Base-by-base conservation (phyloP, 2,329 filamentous ascomycete species). In the Xylaria polymorpha region DNA sequence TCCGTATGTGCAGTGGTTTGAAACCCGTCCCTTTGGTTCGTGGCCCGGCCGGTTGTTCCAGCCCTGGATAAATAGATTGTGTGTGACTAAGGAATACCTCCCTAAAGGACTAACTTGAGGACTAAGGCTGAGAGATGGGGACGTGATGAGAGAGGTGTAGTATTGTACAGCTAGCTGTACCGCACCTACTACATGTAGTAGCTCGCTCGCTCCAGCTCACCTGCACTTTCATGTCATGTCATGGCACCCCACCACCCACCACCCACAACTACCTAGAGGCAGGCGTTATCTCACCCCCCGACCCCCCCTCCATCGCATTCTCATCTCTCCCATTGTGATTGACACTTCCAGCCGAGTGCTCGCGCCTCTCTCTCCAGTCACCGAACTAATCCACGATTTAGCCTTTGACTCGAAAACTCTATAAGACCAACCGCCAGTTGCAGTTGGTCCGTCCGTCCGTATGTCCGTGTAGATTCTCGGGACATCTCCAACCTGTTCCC, bases 121-220 rank as follows among this genome's bases (percentile, higher is more conserved):
- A 59, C 15, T 43, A 53, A 25, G 53, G 43, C 65, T 64, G 44
- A 39, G 65, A 32, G 50, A 66, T 41, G 59, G 35, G 37, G 43
- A 39, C 51, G 55, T 48, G 32, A 56, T 50, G 14, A 7, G 48
- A 55, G 51, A 37, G 22, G 22, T 15, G 25, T 29, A 29, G 25
- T 29, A 4, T 4, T 29, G 25, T 4, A 29, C 25, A 29, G 25
- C 25, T 29, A 29, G 25, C 25, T 29, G 25, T 4, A 29, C 25
- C 25, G 25, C 25, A 29, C 25, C 25, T 29, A 29, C 25, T 29
- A 29, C 25, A 29, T 3, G 25, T 29, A 29, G 25, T 29, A 29
- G 25, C 25, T 29, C 25, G 25, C 4, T 29, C 25, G 25, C 25
- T 4, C 25, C 25, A 29, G 25, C 25, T 29, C 25, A 29, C 25